Conservation (phyloP, 805 yeast species). For the Saccharomyces paradoxus region DNA sequence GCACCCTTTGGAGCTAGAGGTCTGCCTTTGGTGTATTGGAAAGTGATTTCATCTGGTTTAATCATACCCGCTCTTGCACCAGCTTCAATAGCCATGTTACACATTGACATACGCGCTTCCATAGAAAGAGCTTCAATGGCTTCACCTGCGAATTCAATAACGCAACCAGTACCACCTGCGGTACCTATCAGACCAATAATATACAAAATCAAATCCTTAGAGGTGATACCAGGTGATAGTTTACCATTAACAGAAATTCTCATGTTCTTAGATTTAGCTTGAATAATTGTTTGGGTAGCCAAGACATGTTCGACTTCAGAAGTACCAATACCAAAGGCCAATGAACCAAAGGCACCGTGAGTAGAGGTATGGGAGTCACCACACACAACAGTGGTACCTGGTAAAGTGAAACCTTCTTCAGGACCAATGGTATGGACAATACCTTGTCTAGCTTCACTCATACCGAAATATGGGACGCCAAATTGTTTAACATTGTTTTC, state of each 20-base stretch:
- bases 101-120: constrained; percentile 99
- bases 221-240: constrained; percentile 80
- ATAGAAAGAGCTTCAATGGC: constrained; percentile 84
- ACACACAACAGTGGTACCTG: constrained; percentile 98
- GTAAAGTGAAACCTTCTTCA: constrained; percentile 96
- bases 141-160: constrained; percentile 92
- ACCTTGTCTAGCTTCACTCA: constrained; percentile 93
- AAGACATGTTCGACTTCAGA: constrained; percentile 98
- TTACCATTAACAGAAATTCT: constrained; percentile 79
- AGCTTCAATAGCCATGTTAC: constrained; percentile 98
- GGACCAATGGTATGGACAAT: constrained; percentile 98
- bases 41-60: constrained; percentile 85
- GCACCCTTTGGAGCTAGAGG: constrained; percentile 91
- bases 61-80: constrained; percentile 99
- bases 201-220: constrained; percentile 90
- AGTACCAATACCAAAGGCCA: constrained; percentile 98
- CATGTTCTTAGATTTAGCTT: constrained; percentile 94
- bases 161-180: constrained; percentile 98
- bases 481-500: constrained; percentile 89
- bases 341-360: constrained; percentile 96
- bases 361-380: constrained; percentile 99
- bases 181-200: constrained; percentile 96
- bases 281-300: constrained; percentile 94
- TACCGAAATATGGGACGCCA: constrained; percentile 86
- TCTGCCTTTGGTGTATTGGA: constrained; percentile 82